A percentile compares a stretch with the other conserved stretches of the same genome.
These are phyloP conservation scores for Komagataella mondaviorum DNA, from an alignment of 805 yeast genomes.

Conservation along the genomic window DNA sequence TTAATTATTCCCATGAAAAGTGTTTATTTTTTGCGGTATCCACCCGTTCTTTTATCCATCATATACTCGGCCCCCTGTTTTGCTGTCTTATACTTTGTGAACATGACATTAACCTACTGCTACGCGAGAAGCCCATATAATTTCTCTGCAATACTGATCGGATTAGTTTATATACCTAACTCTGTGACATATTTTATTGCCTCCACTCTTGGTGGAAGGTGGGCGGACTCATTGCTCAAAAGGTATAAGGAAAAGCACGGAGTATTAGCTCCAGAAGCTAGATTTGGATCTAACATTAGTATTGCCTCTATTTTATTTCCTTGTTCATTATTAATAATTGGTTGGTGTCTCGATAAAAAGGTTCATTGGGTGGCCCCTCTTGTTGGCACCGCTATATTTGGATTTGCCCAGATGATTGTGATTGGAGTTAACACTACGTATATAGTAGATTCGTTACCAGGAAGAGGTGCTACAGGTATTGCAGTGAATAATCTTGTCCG, in stretches of 20 bases:
- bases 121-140: conserved; percentile 58
- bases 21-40: conserved; percentile 45
- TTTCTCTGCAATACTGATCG: conserved; percentile 51
- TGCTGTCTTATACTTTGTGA: conserved; percentile 57
- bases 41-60: conserved; percentile 61
- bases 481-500: conserved; percentile 70
- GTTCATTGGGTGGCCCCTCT: conserved; percentile 70
- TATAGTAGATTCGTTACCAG: conserved; percentile 74
- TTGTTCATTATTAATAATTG: conserved; percentile 55
- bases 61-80: conserved; percentile 60
- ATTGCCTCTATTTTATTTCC: conserved; percentile 52
- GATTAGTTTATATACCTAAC: conserved; percentile 73
- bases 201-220: conserved; percentile 67
- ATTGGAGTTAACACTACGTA: conserved; percentile 75
- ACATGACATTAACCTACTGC: conserved; percentile 54
- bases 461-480: conserved; percentile 80
- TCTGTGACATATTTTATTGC: conserved; percentile 68
- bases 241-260: conserved; percentile 46
- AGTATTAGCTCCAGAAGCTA: conserved; percentile 57
- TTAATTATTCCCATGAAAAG: conserved; percentile 49
- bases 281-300: conserved; percentile 64
- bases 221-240: conserved; percentile 53
- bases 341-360: conserved; percentile 65
- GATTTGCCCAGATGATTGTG: conserved; percentile 73
- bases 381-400: conserved; percentile 71